Conservation (phyloP, 2,329 filamentous ascomycete genomes). For the Neonectria faginata region DNA sequence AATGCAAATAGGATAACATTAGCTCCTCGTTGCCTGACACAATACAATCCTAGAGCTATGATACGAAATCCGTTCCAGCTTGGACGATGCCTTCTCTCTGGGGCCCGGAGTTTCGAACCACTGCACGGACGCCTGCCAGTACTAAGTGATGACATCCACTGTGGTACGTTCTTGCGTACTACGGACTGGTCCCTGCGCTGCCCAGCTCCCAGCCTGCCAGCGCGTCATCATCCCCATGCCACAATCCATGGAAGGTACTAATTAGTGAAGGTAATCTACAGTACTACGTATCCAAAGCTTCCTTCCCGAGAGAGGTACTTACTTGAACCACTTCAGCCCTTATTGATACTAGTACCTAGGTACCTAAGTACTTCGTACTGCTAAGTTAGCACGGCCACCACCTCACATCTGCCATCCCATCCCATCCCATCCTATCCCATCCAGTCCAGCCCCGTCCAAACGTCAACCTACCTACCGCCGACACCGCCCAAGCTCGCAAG, state of each 20-base stretch:
- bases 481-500: constrained; percentile 10
- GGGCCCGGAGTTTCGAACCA: too few species aligned
- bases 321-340: constrained; percentile 6
- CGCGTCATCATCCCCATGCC: constrained; percentile 21
- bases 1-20: too few species aligned
- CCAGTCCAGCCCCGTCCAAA: constrained; percentile 19
- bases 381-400: constrained; percentile 15
- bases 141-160: too few species aligned
- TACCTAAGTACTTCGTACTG: too few species aligned
- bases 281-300: constrained; percentile 2
- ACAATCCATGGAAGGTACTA: too few species aligned
- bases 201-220: neutral
- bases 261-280: neutral
- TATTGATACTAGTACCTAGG: too few species aligned
- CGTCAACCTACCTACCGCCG: constrained; percentile 13
- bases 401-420: constrained; percentile 1
- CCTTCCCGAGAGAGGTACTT: neutral
- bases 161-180: neutral
- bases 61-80: too few species aligned
- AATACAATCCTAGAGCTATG: too few species aligned
- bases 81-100: too few species aligned
- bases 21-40: too few species aligned
- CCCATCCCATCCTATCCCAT: neutral
- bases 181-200: constrained; percentile 14
- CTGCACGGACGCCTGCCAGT: too few species aligned